phyloP scores from a whole-genome alignment of 306 rosid genomes.

The Vigna reflexopilosa region DNA sequence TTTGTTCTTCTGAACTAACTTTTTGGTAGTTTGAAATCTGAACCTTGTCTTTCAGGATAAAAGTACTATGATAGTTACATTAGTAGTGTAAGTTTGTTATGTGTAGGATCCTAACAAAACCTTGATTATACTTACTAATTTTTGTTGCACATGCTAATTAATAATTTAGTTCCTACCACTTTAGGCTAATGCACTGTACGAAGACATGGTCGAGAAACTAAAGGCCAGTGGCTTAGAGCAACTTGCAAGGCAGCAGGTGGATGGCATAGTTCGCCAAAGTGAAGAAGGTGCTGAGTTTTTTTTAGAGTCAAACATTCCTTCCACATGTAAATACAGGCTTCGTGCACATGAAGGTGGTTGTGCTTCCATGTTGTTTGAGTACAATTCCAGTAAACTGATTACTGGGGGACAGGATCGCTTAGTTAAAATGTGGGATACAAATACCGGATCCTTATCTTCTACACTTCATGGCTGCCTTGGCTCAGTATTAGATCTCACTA shows the following conservation, averaged over 20 bases:
- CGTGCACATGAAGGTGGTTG: constrained; percentile 96
- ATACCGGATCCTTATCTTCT: constrained; percentile 67
- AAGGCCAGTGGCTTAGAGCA: constrained; percentile 87
- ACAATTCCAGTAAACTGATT: constrained; percentile 78
- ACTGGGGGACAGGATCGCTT: constrained; percentile 94
- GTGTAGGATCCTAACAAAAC: constrained; percentile 1
- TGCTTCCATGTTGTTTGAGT: constrained; percentile 80
- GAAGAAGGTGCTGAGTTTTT: constrained; percentile 98
- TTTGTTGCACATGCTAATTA: constrained; percentile 31
- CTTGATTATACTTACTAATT: constrained; percentile 22
- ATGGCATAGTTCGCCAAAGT: constrained; percentile 93
- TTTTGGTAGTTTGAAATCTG: constrained; percentile 27
- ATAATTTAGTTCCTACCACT: constrained; percentile 34
- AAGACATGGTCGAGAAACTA: constrained; percentile 77
- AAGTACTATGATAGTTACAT: constrained; percentile 28
- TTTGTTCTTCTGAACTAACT: constrained; percentile 7
- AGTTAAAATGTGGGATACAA: constrained; percentile 91
- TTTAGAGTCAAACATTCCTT: constrained; percentile 75
- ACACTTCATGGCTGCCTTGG: constrained; percentile 90
- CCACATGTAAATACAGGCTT: constrained; percentile 72
- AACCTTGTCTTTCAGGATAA: not conserved
- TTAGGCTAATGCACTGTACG: constrained; percentile 92
- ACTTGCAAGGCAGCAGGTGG: constrained; percentile 96
- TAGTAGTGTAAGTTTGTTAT: constrained; percentile 22
- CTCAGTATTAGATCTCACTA: constrained; percentile 85